Conservation (phyloP, 805 yeast species). For the Yamadazyma olivae region DNA sequence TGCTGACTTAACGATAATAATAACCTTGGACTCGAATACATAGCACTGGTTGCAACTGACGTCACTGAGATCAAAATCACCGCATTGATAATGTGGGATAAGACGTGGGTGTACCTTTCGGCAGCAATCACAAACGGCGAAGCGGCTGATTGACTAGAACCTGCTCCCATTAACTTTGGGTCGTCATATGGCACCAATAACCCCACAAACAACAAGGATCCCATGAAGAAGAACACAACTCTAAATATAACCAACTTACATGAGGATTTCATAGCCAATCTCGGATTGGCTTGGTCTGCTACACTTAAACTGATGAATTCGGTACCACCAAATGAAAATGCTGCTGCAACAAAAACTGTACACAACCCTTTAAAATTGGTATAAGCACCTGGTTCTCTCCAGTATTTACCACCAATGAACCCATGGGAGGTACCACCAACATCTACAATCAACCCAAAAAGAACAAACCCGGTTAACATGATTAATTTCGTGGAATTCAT, state of each 20-base stretch:
- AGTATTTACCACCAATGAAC: constrained; percentile 40
- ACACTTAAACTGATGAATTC: constrained; percentile 39
- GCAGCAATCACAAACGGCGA: constrained; percentile 44
- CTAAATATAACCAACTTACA: constrained; percentile 41
- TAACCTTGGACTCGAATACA: constrained; percentile 41
- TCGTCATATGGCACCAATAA: constrained; percentile 37
- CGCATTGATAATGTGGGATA: constrained; percentile 41
- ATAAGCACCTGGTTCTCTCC: constrained; percentile 39
- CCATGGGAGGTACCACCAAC: constrained; percentile 35
- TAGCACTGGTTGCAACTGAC: constrained; percentile 41
- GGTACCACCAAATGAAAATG: constrained; percentile 39
- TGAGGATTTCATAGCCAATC: constrained; percentile 37
- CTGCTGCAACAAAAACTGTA: constrained; percentile 37
- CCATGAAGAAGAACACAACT: constrained; percentile 36
- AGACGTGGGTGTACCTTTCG: constrained; percentile 33
- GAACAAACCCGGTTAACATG: constrained; percentile 37
- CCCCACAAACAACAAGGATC: constrained; percentile 37
- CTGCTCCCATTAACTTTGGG: constrained; percentile 31
- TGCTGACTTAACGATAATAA: constrained; percentile 42
- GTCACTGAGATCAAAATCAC: constrained; percentile 40
- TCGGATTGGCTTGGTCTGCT: constrained; percentile 38
- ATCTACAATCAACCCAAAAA: constrained; percentile 39
- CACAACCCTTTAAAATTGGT: constrained; percentile 40
- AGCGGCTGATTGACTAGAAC: constrained; percentile 30
- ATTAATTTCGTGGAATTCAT: constrained; percentile 35